phyloP scores from a whole-genome alignment of 73 alveolate species.

The Paramecium octaurelia region DNA sequence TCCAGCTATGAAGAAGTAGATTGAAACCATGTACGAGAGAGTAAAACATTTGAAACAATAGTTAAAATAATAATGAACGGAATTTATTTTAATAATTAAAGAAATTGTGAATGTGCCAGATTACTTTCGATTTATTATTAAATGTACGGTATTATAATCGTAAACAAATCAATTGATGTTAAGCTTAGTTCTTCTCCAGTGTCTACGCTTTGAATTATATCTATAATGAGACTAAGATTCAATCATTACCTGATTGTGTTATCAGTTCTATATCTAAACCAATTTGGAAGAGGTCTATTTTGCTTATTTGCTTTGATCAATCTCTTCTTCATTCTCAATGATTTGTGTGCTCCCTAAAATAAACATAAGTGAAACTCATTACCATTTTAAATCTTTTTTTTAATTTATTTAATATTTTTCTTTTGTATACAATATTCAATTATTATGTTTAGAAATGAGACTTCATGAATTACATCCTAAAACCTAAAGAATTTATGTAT shows the following conservation, averaged over 20 bases:
- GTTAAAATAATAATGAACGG: neutral
- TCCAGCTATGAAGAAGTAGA: neutral
- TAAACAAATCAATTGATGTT: conserved; percentile 65
- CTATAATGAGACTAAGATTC: conserved; percentile 40
- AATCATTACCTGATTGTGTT: conserved; percentile 82
- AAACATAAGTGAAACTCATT: neutral
- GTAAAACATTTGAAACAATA: neutral
- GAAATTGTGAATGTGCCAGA: neutral
- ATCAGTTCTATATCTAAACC: conserved; percentile 94
- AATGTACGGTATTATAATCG: neutral
- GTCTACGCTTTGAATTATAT: conserved; percentile 94
- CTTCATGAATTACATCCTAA: neutral
- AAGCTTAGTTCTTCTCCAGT: conserved; percentile 97
- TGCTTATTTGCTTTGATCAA: conserved; percentile 90
- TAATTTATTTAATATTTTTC: neutral
- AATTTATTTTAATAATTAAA: neutral
- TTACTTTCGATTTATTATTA: neutral
- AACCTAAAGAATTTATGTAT: neutral
- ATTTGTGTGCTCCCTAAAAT: conserved; percentile 73
- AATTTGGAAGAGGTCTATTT: conserved; percentile 95
- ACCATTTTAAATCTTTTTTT: conserved; percentile 45
- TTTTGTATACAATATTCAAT: neutral
- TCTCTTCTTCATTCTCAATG: conserved; percentile 82
- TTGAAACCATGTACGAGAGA: neutral
- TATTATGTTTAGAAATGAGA: neutral